Conservation (phyloP, 177 flowering plant species). For the Telopea speciosissima region DNA sequence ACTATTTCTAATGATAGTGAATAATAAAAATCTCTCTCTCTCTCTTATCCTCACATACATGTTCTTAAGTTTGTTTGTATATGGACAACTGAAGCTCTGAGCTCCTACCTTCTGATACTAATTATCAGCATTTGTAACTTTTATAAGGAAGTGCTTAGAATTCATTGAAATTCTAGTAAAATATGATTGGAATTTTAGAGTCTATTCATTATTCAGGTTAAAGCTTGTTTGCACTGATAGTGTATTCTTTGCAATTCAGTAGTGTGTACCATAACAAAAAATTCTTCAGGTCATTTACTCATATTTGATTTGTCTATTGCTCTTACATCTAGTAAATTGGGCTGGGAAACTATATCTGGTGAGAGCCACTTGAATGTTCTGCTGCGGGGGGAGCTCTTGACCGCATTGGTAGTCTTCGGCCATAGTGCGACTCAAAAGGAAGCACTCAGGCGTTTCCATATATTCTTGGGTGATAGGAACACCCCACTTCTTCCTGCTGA, state of each 20-base stretch:
- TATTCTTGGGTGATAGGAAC: background rate
- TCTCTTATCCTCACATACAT: background rate
- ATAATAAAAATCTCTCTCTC: background rate
- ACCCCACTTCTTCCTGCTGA: background rate
- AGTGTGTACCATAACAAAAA: background rate
- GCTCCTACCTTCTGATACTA: background rate
- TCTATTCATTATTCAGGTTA: background rate
- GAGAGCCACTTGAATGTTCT: background rate
- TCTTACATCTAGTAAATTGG: background rate
- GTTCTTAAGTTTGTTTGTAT: background rate
- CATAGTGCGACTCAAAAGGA: background rate
- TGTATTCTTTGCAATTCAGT: background rate
- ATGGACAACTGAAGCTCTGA: too few relatives aligned
- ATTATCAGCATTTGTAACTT: background rate
- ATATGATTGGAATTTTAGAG: background rate
- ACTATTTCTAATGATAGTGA: background rate
- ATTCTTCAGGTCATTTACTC: too few relatives aligned
- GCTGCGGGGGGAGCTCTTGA: background rate
- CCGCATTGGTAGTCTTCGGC: background rate
- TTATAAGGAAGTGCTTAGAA: background rate
- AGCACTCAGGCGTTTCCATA: background rate
- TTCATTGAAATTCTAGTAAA: background rate
- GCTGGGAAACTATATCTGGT: background rate
- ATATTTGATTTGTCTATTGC: background rate
- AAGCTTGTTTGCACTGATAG: too few relatives aligned